phyloP scores from a whole-genome alignment of 2,329 filamentous ascomycete species.

The Penicillium sp. region DNA sequence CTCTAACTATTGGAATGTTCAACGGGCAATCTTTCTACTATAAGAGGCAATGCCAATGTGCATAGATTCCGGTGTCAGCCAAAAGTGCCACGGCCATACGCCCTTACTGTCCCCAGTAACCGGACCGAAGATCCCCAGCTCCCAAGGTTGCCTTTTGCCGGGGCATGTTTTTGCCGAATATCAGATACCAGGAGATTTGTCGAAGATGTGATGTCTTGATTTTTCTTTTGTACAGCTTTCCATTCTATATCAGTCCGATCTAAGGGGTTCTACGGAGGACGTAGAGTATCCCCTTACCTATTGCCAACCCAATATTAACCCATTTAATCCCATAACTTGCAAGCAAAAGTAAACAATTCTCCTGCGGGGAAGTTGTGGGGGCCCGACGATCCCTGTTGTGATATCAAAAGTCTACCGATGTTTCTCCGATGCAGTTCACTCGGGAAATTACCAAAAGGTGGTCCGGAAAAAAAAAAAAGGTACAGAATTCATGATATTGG shows the following conservation, averaged over 20 bases:
- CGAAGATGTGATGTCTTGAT: not conserved
- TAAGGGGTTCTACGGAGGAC: not conserved
- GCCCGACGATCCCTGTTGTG: not conserved
- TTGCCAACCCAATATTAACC: not conserved
- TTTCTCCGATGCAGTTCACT: constrained; percentile 16
- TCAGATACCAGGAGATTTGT: constrained; percentile 9
- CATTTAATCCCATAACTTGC: not conserved
- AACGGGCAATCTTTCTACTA: not conserved
- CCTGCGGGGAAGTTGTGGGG: constrained; percentile 15
- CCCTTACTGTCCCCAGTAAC: constrained; percentile 7
- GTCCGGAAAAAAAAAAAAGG: not conserved
- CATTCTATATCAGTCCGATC: not conserved
- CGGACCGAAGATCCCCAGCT: constrained; percentile 21
- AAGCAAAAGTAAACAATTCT: not conserved
- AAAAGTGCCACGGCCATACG: not conserved
- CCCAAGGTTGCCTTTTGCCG: constrained; percentile 6
- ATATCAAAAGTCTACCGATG: constrained; percentile 7
- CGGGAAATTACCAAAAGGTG: not conserved
- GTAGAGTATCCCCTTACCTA: not conserved
- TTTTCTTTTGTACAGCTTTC: not conserved
- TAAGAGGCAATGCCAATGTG: not conserved
- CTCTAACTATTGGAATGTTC: no score
- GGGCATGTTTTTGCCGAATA: constrained; percentile 23
- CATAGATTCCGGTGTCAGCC: no score
- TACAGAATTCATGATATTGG: constrained; percentile 13